These are phyloP conservation scores for Xylariaceae sp. DNA, from an alignment of 2,329 filamentous ascomycete genomes.

Conservation along the genomic window DNA sequence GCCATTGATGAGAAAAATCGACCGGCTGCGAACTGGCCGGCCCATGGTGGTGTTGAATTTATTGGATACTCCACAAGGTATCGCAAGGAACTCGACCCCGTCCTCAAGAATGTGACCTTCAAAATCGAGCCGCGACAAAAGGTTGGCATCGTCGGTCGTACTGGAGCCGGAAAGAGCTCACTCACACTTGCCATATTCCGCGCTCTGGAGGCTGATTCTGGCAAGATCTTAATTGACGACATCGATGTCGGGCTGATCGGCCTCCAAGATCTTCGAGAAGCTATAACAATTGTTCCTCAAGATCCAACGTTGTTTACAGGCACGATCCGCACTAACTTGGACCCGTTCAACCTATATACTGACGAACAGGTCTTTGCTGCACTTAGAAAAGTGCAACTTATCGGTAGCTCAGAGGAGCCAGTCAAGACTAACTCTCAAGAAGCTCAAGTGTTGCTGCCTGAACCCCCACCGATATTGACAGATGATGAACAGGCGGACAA, in stretches of 20 bases:
- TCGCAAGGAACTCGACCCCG: slow-evolving; percentile 79
- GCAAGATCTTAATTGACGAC: slow-evolving; percentile 85
- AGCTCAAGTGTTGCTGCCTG: slow-evolving; percentile 8
- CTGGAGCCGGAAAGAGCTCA: slow-evolving; percentile 94
- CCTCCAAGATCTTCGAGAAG: slow-evolving; percentile 86
- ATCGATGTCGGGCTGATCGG: slow-evolving; percentile 90
- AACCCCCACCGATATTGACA: slow-evolving; percentile 6
- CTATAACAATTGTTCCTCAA: slow-evolving; percentile 96
- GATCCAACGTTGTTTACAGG: slow-evolving; percentile 93
- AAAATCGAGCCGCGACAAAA: slow-evolving; percentile 84
- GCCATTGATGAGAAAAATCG: slow-evolving; percentile 74
- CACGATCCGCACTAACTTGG: slow-evolving; percentile 86
- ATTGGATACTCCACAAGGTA: slow-evolving; percentile 87
- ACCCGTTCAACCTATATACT: slow-evolving; percentile 85
- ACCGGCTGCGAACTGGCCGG: slow-evolving; percentile 80
- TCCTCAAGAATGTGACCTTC: slow-evolving; percentile 80
- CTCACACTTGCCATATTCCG: slow-evolving; percentile 91
- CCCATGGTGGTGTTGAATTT: slow-evolving; percentile 82
- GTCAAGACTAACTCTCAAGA: slow-evolving; percentile 18
- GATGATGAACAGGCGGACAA: slow-evolving; percentile 15
- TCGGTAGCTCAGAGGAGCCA: slow-evolving; percentile 55
- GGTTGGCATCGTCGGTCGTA: slow-evolving; percentile 93
- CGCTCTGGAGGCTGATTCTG: slow-evolving; percentile 84
- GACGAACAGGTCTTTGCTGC: slow-evolving; percentile 89
- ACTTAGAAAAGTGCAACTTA: slow-evolving; percentile 83